Evolutionary conservation across 2,329 filamentous ascomycete species (phyloP), one percentile per base, ranked within the genome.

Genomic region (Paecilomyces sp.): DNA sequence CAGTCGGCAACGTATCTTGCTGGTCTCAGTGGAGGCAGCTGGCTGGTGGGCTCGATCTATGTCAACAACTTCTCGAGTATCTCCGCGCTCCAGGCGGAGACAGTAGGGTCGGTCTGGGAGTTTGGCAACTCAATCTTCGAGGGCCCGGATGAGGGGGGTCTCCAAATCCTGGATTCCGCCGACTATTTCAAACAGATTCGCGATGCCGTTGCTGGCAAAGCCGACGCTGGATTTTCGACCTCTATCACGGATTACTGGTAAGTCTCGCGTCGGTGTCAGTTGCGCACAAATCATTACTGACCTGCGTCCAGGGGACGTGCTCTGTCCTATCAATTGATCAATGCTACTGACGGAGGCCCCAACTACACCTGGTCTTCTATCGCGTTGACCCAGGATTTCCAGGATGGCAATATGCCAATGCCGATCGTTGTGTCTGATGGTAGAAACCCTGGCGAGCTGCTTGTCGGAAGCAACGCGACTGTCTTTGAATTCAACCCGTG

Each of bases 211-310:
- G 64, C 78, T 0, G 77, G 71, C 3, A 94, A 93, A 76, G 67
- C 70, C 1, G 73, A 87, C 60, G 88, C 87, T 15, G 84, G 85
- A 0, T 92, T 82, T 69, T 78, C 87, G 54, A 84, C 83, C 3
- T 89, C 90, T 8, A 81, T 96, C 60, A 96, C 92, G 0, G 92
- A 97, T 77, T 91, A 91, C 73, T 96, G 92, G 88, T 78, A 71
- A 51, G 66, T 63, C 7, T 30, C 18, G 8, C 24, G 28, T 24
- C 5, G 9, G 31, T 7, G 30, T 22, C 33, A 41, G 18, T 51
- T 47, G 30, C 31, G 58, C 51, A 18, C 50, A 22, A n/a, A 41
- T 22, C 9, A 13, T 56, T 58, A 56, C 51, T 34, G 13, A 33
- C 31, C 56, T 31, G 54, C 47, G n/a, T 18, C 62, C 53, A 71